Evolutionary conservation across 768 basidiomycete genomes (phyloP).

Genomic region (Dioszegia hungarica): DNA sequence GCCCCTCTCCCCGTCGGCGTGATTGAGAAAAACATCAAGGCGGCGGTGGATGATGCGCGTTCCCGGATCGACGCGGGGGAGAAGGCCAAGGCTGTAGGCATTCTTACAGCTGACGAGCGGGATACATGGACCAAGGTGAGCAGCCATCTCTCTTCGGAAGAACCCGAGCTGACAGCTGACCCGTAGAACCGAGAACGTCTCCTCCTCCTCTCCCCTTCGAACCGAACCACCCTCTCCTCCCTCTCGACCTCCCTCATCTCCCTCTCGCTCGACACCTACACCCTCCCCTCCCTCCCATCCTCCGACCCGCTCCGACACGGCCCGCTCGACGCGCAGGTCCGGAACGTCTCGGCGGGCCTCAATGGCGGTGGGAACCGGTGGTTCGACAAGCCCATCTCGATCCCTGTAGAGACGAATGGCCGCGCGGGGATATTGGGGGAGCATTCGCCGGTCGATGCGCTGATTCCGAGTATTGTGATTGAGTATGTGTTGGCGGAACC

Average conservation of each 20-base stretch:
- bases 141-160: conserved; percentile 7
- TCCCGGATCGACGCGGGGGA: conserved; percentile 57
- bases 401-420: conserved; percentile 73
- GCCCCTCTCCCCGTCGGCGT: conserved; percentile 48
- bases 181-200: conserved; percentile 67
- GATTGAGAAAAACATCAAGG: conserved; percentile 55
- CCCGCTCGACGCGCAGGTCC: conserved; percentile 68
- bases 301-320: conserved; percentile 36
- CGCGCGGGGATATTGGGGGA: conserved; percentile 84
- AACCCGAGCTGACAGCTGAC: background rate
- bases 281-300: conserved; percentile 50
- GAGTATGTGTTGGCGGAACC: conserved; percentile 74
- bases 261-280: conserved; percentile 74
- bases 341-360: conserved; percentile 62
- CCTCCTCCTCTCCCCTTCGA: conserved; percentile 62
- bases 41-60: conserved; percentile 59
- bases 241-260: conserved; percentile 73
- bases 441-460: conserved; percentile 82
- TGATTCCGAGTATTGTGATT: conserved; percentile 78
- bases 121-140: conserved; percentile 75
- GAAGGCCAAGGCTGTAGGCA: conserved; percentile 60
- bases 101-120: conserved; percentile 72
- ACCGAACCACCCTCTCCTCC: conserved; percentile 58
- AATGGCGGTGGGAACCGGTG: conserved; percentile 71
- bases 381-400: conserved; percentile 79